Base-by-base conservation (phyloP, 768 basidiomycete species). In the Lactarius pseudohatsudake region DNA sequence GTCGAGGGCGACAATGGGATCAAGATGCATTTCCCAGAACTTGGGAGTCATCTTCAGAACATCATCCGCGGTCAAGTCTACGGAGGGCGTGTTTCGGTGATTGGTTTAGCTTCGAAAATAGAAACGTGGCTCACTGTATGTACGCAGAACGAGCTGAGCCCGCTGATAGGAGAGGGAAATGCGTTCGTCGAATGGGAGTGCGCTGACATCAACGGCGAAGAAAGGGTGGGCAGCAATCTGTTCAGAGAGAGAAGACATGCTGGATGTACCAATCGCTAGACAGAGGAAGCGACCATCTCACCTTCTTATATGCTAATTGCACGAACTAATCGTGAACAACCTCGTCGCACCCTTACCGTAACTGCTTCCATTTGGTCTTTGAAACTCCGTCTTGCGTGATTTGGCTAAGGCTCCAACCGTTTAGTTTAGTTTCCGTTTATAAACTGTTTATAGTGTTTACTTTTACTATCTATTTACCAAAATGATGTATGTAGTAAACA, bases 11-110 rank as follows among this genome's bases (percentile, higher is more conserved):
- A 79, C 77, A 41, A 84, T 81, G 1, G 84, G 84, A 70, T 86
- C 84, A 22, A 74, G 81, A 76, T 84, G 81, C 75, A 86, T 72
- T 2, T 77, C 75, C 85, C 85, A 86, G 68, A 82, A 86, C 55
- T 74, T 79, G 0, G 79, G 72, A 18, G 83, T 80, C 67, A 82
- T 84, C 62, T 76, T 75, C 62, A 83, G 79, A 28, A 86, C 77
- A 69, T 86, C 85, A 5, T 76, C 75, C 11, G 77, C 77, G 28
- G 81, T 80, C 62, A 84, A 72, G 57, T 75, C 82, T 82, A 6
- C 26, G 34, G 4, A 6, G n/a, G 16, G 3, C 16, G 11, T 28
- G 18, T 20, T 57, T 34, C 28, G 10, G 16, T 53, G 13, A 13
- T 50, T 28, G 40, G 9, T 54, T 9, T 13, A 50, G 26, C 36